Evolutionary conservation across 2,329 filamentous ascomycete genomes (phyloP), one percentile per base, ranked within the genome.

Genomic region (Rhexocercosporidium sp.): DNA sequence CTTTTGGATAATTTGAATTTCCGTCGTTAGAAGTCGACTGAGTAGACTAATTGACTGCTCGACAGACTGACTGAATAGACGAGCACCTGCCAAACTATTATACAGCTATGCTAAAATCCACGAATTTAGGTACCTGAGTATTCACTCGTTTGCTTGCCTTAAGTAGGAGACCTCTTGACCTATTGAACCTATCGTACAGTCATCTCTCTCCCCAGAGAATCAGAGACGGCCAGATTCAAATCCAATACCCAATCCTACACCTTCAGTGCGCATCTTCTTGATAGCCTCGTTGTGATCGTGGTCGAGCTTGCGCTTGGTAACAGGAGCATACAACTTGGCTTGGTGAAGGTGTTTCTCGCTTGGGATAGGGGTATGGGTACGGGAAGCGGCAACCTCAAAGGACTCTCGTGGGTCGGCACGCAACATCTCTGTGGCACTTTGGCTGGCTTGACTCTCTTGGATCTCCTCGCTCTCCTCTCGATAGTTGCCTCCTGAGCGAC

Each of bases 361-460:
- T 78, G 80, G 72, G 77, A 79, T 66, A 75, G 80, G 71, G 72
- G 74, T 76, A n/a, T 62, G 63, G 12, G 68, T 70, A 12, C 75
- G 72, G 14, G 74, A 75, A 41, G 71, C 70, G 20, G 73, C 73
- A 66, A 78, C 73, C 37, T 77, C 76, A 44, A 76, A 81, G 73
- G 76, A 79, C 72, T 80, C 72, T 72, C 56, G 81, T 77, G 60
- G 84, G 80, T 72, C 84, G 81, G 87, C 84, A 18, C 90, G 89
- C 69, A 93, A 84, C 88, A 95, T 89, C 71, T 88, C 89, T 1
- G 90, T 89, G 1, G 93, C 93, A 53, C 89, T 88, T 70, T 92
- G 91, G 74, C 90, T 94, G 9, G 93, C 92, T 74, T 92, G 91
- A 66, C 91, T 93, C 74, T 91, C 91, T 39, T 84, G 86, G 0